Percentiles rank a stretch among this genome's conserved stretches.
These are phyloP conservation scores for Ascochyta fabae DNA, from an alignment of 2,329 filamentous ascomycete genomes.

Conservation along the genomic window DNA sequence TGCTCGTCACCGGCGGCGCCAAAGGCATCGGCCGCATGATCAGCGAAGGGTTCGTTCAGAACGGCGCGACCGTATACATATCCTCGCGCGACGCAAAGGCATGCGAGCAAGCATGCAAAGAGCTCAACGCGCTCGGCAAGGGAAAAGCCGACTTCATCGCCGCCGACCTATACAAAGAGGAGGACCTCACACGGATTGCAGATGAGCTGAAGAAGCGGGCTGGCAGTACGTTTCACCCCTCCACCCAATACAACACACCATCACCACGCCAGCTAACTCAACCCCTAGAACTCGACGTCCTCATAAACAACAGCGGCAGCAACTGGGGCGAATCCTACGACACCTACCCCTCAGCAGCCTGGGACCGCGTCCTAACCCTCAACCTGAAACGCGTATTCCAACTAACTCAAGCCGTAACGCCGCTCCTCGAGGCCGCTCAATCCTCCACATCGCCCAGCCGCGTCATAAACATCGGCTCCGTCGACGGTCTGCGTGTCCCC, in stretches of 20 bases:
- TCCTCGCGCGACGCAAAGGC: constrained; percentile 68
- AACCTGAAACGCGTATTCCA: constrained; percentile 72
- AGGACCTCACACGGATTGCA: constrained; percentile 64
- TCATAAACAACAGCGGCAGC: constrained; percentile 71
- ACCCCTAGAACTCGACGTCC: constrained; percentile 60
- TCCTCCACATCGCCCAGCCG: constrained; percentile 57
- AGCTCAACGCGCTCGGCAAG: constrained; percentile 61
- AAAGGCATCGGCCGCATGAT: constrained; percentile 74
- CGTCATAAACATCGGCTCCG: constrained; percentile 69
- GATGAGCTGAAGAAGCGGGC: constrained; percentile 62
- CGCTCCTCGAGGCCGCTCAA: constrained; percentile 63
- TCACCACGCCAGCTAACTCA: neutral
- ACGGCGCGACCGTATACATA: constrained; percentile 73
- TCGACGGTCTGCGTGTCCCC: constrained; percentile 69
- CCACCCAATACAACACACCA: neutral
- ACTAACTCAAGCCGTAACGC: constrained; percentile 67
- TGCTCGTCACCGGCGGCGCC: constrained; percentile 56
- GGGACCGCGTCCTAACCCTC: constrained; percentile 64
- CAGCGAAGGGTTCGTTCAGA: constrained; percentile 68
- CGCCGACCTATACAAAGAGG: constrained; percentile 68
- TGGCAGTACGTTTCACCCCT: constrained; percentile 39
- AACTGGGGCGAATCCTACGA: constrained; percentile 69
- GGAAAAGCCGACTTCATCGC: constrained; percentile 66
- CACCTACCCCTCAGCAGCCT: constrained; percentile 59
- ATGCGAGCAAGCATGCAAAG: constrained; percentile 65